Percentiles rank a stretch among this genome's conserved stretches.
Conservation (phyloP, 208 protist genomes). For the Trichomonas tenax region DNA sequence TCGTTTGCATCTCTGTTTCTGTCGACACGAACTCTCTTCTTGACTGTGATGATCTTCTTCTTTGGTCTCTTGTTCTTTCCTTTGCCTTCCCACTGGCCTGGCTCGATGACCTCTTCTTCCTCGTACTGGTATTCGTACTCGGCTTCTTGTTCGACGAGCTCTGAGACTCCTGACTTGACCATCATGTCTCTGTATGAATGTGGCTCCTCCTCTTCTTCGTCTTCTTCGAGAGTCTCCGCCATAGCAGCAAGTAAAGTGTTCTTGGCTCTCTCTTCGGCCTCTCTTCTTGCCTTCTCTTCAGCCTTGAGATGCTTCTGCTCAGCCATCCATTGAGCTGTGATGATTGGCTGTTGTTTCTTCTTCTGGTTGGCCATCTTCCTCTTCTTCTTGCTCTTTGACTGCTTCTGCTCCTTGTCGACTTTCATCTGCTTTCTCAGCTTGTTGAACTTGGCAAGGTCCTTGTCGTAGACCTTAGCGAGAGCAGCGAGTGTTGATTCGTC, state of each 20-base stretch:
- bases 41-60: neutral
- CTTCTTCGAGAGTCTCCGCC: neutral
- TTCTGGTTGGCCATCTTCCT: neutral
- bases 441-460: neutral
- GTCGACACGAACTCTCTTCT: neutral
- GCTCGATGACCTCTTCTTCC: neutral
- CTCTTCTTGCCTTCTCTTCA: neutral
- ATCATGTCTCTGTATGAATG: neutral
- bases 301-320: neutral
- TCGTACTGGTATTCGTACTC: neutral
- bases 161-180: neutral
- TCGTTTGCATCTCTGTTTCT: too few species aligned
- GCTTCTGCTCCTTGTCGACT: neutral
- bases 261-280: neutral
- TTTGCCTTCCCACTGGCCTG: neutral
- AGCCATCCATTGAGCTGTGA: neutral
- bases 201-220: neutral
- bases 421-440: neutral
- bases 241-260: neutral
- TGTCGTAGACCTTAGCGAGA: neutral
- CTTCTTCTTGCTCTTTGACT: neutral
- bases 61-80: neutral
- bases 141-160: neutral
- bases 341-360: neutral
- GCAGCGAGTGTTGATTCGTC: neutral